These are phyloP conservation scores for Senna siamea DNA, from an alignment of 306 rosid genomes.

Conservation along the genomic window DNA sequence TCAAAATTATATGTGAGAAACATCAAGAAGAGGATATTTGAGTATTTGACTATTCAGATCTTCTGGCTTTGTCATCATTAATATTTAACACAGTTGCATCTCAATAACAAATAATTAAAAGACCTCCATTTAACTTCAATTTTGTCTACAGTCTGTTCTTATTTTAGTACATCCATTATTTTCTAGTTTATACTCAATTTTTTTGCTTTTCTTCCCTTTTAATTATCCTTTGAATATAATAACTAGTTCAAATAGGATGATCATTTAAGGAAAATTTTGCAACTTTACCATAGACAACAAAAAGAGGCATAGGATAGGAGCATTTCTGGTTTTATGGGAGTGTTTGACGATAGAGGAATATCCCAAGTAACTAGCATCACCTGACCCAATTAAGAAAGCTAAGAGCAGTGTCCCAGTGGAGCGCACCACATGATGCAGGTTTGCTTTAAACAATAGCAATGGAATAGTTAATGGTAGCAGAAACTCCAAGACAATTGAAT, in stretches of 20 bases:
- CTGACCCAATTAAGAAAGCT: constrained; percentile 71
- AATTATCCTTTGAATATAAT: background rate
- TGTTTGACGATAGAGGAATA: constrained; percentile 1
- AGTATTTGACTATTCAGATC: background rate
- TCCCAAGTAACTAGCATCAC: constrained; percentile 34
- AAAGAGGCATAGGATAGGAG: constrained; percentile 3
- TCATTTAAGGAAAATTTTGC: background rate
- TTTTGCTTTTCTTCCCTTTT: background rate
- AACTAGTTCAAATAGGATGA: background rate
- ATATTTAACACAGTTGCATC: background rate
- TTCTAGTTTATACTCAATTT: background rate
- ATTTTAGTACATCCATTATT: constrained; percentile 4
- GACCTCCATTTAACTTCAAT: background rate
- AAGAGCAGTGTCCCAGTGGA: constrained; percentile 63
- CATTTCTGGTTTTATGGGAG: background rate
- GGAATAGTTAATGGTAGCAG: constrained; percentile 66
- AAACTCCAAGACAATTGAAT: constrained; percentile 65
- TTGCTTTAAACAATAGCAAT: constrained; percentile 69
- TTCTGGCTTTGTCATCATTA: too few relatives aligned
- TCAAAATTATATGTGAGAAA: too few relatives aligned
- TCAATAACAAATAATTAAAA: too few relatives aligned
- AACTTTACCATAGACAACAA: background rate
- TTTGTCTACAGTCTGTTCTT: background rate
- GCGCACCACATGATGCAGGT: constrained; percentile 50
- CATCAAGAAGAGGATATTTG: background rate